These are phyloP conservation scores for Entomortierella lignicola DNA, from an alignment of 192 early-diverging fungal species.

Conservation along the genomic window DNA sequence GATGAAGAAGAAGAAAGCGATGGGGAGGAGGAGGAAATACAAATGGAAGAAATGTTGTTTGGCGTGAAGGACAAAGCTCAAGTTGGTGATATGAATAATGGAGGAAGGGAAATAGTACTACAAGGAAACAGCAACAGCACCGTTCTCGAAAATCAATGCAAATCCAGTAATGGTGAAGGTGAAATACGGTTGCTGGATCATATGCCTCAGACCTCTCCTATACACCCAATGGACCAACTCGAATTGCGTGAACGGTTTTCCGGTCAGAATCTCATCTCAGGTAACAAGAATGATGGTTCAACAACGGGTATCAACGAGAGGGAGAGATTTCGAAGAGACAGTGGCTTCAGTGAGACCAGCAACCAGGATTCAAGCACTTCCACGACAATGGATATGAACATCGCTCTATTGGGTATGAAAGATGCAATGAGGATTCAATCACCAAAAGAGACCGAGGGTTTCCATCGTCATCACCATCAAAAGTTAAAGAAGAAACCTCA, in stretches of 20 bases:
- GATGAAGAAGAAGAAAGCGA: constrained; percentile 4
- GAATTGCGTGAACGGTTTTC: no score
- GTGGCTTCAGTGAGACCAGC: not conserved
- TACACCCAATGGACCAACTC: not conserved
- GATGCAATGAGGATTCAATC: no score
- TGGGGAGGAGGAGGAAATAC: not conserved
- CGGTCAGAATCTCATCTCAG: no score
- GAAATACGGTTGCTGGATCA: no score
- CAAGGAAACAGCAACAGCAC: not conserved
- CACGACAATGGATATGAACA: no score
- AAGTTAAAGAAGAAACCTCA: not conserved
- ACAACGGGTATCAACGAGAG: not conserved
- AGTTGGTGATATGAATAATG: not conserved
- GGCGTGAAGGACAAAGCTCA: no score
- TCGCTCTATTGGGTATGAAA: no score
- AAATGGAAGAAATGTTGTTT: not conserved
- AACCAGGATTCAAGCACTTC: not conserved
- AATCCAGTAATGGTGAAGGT: no score
- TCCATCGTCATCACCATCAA: no score
- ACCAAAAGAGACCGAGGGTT: no score
- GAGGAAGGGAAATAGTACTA: not conserved
- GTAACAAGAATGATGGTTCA: no score
- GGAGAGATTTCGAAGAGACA: not conserved
- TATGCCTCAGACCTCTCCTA: not conserved
- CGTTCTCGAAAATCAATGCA: no score